Evolutionary conservation across 768 basidiomycete genomes (phyloP).

Genomic region (Rhodosporidiobolus odoratus): DNA sequence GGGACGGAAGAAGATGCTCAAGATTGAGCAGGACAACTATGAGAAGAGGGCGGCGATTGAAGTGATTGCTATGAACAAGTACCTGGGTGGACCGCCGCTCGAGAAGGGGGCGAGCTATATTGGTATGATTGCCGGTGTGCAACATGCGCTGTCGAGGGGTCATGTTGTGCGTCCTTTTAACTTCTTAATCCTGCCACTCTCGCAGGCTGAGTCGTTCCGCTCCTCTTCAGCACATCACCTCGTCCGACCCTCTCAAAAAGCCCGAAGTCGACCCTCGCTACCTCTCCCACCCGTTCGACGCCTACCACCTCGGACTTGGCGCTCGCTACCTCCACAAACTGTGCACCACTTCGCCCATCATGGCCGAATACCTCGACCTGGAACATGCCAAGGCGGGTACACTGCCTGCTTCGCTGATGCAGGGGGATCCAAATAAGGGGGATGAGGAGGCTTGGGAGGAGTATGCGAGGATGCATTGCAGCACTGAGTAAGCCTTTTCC

Average conservation of each 20-base stretch:
- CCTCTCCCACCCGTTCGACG: background rate
- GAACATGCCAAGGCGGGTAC: background rate
- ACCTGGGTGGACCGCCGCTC: background rate
- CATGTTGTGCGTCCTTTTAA: background rate
- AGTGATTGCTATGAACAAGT: constrained; percentile 19
- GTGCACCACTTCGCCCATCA: background rate
- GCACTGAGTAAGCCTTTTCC: background rate
- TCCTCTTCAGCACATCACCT: constrained; percentile 51
- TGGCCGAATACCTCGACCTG: background rate
- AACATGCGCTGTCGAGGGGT: background rate
- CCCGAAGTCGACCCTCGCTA: constrained; percentile 27
- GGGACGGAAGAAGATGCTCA: background rate
- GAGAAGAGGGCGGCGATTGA: constrained; percentile 11
- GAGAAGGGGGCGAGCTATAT: constrained; percentile 9
- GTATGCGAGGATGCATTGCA: background rate
- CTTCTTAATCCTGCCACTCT: too few species aligned
- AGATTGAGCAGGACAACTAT: constrained; percentile 12
- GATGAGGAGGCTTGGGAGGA: constrained; percentile 4
- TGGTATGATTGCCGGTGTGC: background rate
- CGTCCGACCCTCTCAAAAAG: constrained; percentile 41
- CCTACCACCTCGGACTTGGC: background rate
- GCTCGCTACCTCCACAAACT: background rate
- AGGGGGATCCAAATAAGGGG: background rate
- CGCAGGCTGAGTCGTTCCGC: constrained; percentile 47
- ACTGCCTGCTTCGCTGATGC: background rate